Evolutionary conservation across 1,284 basidiomycete genomes (phyloP), one percentile per base, ranked within the genome.

Genomic region (Cystobasidiaceae sp.): DNA sequence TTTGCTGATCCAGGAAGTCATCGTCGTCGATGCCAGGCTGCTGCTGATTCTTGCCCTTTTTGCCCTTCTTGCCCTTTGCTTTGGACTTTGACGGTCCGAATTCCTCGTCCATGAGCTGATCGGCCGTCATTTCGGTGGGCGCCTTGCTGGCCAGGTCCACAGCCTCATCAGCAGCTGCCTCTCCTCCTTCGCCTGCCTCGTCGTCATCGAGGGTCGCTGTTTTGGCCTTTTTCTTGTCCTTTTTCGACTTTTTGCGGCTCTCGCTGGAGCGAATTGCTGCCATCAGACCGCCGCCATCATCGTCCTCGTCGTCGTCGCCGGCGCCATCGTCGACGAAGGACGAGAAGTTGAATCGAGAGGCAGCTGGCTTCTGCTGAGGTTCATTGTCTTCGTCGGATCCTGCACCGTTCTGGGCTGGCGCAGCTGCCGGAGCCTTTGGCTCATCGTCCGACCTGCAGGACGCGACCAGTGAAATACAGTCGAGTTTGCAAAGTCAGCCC

Each of bases 231-330:
- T 55, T 70, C 75, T 69, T 69, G 75, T 85, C 85, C 76, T 86
- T 86, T 76, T 89, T 87, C 61, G 85, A 82, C 77, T 86, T 85
- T 75, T 84, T 86, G 13, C 78, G 77, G 72, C 85, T 66, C 21
- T 81, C 79, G 19, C 83, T 69, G 32, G 69, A 83, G 73, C 85
- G 85, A 70, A 88, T 78, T 25, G 80, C 78, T 34, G 83, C 89
- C 90, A 93, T 91, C 43, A 93, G 79, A 27, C 89, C 89, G 48
- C 89, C 90, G 83, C 87, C 76, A 34, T 86, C 84, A 32, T 85
- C 86, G 59, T 85, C 86, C 33, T 87, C 85, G 32, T 83, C 84
- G 9, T 79, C 82, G 52, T 82, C 81, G 13, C 79, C 80, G 70
- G 83, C 81, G 19, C 78, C 77, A 25, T 74, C 80, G 17, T 78